These are phyloP conservation scores for Castanea mollissima DNA, from an alignment of 306 rosid species.

Conservation along the genomic window DNA sequence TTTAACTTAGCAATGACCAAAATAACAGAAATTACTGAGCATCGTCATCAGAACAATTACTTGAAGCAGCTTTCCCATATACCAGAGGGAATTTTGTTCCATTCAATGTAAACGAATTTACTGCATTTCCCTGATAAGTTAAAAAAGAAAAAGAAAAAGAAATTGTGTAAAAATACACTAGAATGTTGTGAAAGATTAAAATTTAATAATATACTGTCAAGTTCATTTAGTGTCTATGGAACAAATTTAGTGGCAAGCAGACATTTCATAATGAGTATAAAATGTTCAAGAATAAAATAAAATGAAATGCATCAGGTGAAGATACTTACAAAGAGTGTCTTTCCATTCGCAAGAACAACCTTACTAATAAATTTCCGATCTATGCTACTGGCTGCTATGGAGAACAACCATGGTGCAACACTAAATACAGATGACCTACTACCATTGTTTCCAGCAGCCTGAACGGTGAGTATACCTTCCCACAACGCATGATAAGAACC, in stretches of 20 bases:
- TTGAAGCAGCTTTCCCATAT: neutral
- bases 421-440: neutral
- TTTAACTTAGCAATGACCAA: neutral
- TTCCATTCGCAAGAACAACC: slow-evolving; percentile 18
- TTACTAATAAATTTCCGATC: slow-evolving; percentile 3
- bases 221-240: no score
- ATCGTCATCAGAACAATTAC: neutral
- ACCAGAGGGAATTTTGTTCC: slow-evolving; percentile 10
- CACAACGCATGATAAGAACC: slow-evolving; percentile 30
- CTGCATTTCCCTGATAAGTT: neutral
- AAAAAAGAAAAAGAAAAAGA: no score
- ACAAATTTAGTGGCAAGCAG: no score
- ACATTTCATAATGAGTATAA: no score
- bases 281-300: no score
- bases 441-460: slow-evolving; percentile 27
- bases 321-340: neutral
- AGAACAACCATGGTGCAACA: slow-evolving; percentile 22
- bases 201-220: no score
- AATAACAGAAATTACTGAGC: neutral
- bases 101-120: slow-evolving; percentile 5
- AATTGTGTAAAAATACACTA: no score
- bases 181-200: no score
- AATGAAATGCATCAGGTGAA: no score
- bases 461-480: slow-evolving; percentile 16
- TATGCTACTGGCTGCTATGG: slow-evolving; percentile 27